Base-by-base conservation (phyloP, 148 eudicot species). In the Drosera capensis region DNA sequence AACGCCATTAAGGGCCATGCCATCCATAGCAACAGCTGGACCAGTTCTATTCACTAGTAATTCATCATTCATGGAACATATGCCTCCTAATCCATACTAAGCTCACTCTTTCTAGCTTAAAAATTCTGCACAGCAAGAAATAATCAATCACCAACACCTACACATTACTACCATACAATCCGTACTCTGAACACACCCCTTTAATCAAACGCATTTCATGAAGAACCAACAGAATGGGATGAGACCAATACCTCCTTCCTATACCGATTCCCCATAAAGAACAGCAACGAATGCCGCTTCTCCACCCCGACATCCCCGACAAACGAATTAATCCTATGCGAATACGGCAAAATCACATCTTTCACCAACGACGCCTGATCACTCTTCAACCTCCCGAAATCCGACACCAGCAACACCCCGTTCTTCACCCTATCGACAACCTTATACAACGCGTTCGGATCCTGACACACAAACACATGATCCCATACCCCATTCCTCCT, bases 181-280 rank as follows among this genome's bases (percentile, higher is more conserved):
- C n/a, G n/a, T n/a, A n/a, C n/a, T n/a, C n/a, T n/a, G n/a, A n/a
- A n/a, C n/a, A n/a, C n/a, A n/a, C n/a, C n/a, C n/a, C n/a, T n/a
- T n/a, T n/a, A n/a, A n/a, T n/a, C n/a, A n/a, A n/a, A n/a, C n/a
- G n/a, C n/a, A n/a, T n/a, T n/a, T n/a, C n/a, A n/a, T 38, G 9
- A 0, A 40, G 30, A 54, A 8, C 25, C 21, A 40, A 39, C 23
- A 41, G 12, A 9, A 47, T 20, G 9, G 49, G 1, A 39, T 15
- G 16, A 19, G 40, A 24, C 18, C 28, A 14, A 49, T 70, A 82
- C 96, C 96, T 86, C 96, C 59, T 90, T 90, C 36, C 97, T 59
- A 40, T 64, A 90, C 2, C 97, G 77, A 42, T 90, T 84, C 2
- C 97, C 97, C 97, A 90, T 90, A 51, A 90, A 90, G 70, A 90